phyloP scores from a whole-genome alignment of 108 stramenopile genomes.

The Skeletonema potamos region DNA sequence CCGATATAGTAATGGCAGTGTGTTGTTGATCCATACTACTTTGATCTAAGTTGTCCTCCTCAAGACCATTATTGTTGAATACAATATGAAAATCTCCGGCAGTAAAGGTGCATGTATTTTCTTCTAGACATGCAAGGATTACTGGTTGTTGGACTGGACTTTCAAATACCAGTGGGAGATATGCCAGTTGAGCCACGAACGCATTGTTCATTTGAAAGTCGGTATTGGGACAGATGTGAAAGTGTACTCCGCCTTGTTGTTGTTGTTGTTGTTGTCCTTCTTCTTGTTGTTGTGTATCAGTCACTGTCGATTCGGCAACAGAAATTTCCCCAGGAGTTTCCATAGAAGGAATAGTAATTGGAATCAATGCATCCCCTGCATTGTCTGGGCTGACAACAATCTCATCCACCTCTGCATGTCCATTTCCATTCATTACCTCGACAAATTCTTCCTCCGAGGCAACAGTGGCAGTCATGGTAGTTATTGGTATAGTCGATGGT shows the following conservation, averaged over 20 bases:
- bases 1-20: constrained; percentile 7
- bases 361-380: not conserved
- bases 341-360: too few species aligned
- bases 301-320: too few species aligned
- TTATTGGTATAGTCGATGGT: too few species aligned
- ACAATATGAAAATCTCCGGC: not conserved
- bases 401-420: not conserved
- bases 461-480: not conserved
- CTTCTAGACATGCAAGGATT: not conserved
- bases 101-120: not conserved
- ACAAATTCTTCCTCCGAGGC: not conserved
- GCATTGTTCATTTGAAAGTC: not conserved
- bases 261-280: too few species aligned
- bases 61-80: not conserved
- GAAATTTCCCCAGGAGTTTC: not conserved
- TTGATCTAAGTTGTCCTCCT: not conserved
- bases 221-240: not conserved
- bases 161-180: not conserved
- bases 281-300: not conserved
- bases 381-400: not conserved
- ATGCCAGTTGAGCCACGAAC: not conserved
- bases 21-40: not conserved
- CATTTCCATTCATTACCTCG: not conserved
- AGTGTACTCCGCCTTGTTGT: not conserved
- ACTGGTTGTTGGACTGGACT: not conserved